Percentiles rank a stretch among this genome's conserved stretches.
phyloP scores from a whole-genome alignment of 2,329 filamentous ascomycete genomes.

The Cylindrodendrum hubeiense region DNA sequence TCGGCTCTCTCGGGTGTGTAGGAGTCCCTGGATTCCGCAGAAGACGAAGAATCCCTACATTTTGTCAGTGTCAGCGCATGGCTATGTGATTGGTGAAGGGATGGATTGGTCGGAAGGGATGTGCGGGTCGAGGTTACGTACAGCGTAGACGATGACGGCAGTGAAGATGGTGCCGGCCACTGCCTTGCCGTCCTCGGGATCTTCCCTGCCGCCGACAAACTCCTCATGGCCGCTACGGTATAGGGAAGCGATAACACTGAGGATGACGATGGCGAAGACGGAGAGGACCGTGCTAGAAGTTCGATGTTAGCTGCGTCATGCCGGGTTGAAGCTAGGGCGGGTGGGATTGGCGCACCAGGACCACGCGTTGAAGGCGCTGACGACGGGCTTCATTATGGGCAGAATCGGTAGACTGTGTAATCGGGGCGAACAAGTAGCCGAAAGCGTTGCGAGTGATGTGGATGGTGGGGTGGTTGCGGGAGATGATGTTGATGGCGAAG shows the following conservation, averaged over 20 bases:
- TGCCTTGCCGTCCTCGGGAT: conserved; percentile 78
- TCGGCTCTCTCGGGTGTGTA: conserved; percentile 86
- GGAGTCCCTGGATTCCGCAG: conserved; percentile 88
- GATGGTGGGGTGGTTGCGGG: conserved; percentile 20
- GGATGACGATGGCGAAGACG: conserved; percentile 73
- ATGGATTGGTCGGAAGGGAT: background rate
- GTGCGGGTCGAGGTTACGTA: conserved; percentile 62
- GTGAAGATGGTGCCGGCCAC: conserved; percentile 89
- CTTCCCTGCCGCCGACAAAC: conserved; percentile 81
- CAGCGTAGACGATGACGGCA: conserved; percentile 88
- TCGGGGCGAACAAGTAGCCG: background rate
- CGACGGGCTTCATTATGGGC: conserved; percentile 89
- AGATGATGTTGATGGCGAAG: conserved; percentile 36
- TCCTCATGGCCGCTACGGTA: conserved; percentile 86
- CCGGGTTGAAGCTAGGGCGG: conserved; percentile 21
- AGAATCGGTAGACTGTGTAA: conserved; percentile 4
- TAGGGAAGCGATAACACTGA: conserved; percentile 75
- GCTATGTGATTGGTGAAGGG: background rate
- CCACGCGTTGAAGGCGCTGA: conserved; percentile 94
- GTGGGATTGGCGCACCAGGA: conserved; percentile 76
- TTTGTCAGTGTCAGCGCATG: conserved; percentile 14
- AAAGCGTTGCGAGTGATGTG: conserved; percentile 10
- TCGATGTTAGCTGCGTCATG: conserved; percentile 41
- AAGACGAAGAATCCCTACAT: conserved; percentile 89
- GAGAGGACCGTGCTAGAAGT: conserved; percentile 76